These are phyloP conservation scores for Mycena olivaceomarginata DNA, from an alignment of 768 basidiomycete genomes.

Conservation along the genomic window DNA sequence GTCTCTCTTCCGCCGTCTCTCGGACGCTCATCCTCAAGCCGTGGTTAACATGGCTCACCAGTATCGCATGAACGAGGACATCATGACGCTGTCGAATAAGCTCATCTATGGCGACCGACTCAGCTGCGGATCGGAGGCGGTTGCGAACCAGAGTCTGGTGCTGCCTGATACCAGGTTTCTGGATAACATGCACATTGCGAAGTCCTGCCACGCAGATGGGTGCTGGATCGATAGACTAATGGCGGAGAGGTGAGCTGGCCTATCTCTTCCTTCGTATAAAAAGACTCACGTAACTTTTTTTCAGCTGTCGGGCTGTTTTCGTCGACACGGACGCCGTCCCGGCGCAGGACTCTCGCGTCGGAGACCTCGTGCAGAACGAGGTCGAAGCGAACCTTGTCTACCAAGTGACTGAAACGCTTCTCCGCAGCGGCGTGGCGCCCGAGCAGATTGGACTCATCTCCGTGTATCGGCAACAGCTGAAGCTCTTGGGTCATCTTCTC, in stretches of 20 bases:
- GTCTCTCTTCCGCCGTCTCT: conserved; percentile 92
- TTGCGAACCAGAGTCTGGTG: conserved; percentile 76
- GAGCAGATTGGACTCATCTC: conserved; percentile 92
- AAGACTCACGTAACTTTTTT: neutral
- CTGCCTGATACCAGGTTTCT: conserved; percentile 71
- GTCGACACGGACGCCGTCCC: conserved; percentile 94
- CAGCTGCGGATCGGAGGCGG: conserved; percentile 83
- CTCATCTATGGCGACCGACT: conserved; percentile 90
- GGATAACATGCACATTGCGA: conserved; percentile 61
- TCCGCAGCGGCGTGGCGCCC: conserved; percentile 77
- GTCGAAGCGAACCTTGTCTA: conserved; percentile 82
- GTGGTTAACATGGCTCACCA: conserved; percentile 92
- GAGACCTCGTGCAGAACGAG: conserved; percentile 94
- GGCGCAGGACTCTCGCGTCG: conserved; percentile 86
- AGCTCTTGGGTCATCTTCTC: conserved; percentile 85
- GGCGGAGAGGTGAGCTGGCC: conserved; percentile 72
- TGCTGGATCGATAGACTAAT: conserved; percentile 87
- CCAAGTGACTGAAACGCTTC: conserved; percentile 81
- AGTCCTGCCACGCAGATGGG: conserved; percentile 54
- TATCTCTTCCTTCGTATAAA: neutral
- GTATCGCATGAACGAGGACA: conserved; percentile 98
- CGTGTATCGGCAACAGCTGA: conserved; percentile 96
- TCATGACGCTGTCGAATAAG: conserved; percentile 93
- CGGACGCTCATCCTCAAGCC: conserved; percentile 89
- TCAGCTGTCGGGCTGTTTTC: conserved; percentile 91